Percentiles rank a stretch among this genome's conserved stretches.
These are phyloP conservation scores for Veloboletus limbatus DNA, from an alignment of 1,284 basidiomycete species.

Conservation along the genomic window DNA sequence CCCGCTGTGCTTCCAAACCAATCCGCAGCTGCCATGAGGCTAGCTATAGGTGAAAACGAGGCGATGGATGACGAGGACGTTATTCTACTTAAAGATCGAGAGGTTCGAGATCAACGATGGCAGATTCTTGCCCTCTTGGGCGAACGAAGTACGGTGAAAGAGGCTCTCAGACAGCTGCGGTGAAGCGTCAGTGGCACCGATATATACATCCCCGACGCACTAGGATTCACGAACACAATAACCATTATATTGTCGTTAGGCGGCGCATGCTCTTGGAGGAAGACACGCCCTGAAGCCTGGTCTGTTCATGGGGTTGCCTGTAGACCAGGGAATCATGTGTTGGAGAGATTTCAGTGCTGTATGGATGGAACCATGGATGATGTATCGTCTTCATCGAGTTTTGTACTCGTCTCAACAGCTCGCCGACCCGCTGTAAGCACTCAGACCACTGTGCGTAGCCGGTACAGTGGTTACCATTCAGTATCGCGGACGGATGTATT, in stretches of 20 bases:
- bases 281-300: not conserved
- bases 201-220: not conserved
- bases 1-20: conserved; percentile 74
- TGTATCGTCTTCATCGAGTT: not conserved
- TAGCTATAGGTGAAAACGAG: conserved; percentile 60
- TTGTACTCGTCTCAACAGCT: not conserved
- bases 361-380: not conserved
- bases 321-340: not conserved
- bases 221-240: not conserved
- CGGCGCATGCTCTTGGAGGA: not conserved
- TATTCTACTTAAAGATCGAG: conserved; percentile 56
- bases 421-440: too few relatives aligned
- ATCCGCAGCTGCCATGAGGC: conserved; percentile 69
- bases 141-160: conserved; percentile 70
- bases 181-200: conserved; percentile 10
- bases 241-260: too few relatives aligned
- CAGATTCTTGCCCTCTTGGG: conserved; percentile 72
- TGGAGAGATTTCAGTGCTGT: not conserved
- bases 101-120: conserved; percentile 66
- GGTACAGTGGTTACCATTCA: too few relatives aligned
- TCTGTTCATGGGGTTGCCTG: not conserved
- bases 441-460: too few relatives aligned
- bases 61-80: conserved; percentile 50
- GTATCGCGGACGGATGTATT: too few relatives aligned
- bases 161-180: conserved; percentile 46